phyloP scores from a whole-genome alignment of 352 stramenopile genomes.

The Globisporangium parvum region DNA sequence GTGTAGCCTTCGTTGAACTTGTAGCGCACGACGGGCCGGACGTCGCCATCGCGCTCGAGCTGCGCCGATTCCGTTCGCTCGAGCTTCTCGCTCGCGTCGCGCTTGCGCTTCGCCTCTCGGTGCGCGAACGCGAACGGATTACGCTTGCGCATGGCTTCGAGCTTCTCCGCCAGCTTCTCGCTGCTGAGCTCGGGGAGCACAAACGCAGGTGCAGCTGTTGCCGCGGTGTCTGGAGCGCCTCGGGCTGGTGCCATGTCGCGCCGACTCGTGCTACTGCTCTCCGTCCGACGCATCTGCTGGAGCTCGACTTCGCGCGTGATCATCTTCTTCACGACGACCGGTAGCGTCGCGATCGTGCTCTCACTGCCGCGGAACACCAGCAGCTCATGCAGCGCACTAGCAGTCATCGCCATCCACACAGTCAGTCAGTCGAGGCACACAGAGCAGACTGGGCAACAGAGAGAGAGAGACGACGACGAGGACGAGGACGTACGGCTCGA shows the following conservation, averaged over 20 bases:
- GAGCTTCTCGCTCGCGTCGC: conserved; percentile 36
- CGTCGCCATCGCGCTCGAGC: conserved; percentile 10
- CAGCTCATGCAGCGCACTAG: conserved; percentile 63
- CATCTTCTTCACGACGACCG: conserved; percentile 63
- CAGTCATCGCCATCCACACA: background rate
- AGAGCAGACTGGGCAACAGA: background rate
- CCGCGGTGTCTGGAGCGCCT: background rate
- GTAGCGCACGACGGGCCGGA: conserved; percentile 62
- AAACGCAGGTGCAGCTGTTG: conserved; percentile 16
- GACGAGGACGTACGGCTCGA: conserved; percentile 65
- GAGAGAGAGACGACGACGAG: no score
- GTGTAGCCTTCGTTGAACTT: conserved; percentile 91
- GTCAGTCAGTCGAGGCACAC: background rate
- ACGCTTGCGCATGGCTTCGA: conserved; percentile 54
- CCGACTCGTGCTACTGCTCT: conserved; percentile 17
- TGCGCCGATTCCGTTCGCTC: conserved; percentile 20
- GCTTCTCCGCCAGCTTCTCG: conserved; percentile 48
- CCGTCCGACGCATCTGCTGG: conserved; percentile 67
- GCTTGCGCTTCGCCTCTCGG: conserved; percentile 76
- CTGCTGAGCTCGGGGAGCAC: conserved; percentile 48
- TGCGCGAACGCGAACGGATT: conserved; percentile 81
- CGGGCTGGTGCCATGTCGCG: background rate
- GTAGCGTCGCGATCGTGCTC: conserved; percentile 33
- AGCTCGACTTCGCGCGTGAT: conserved; percentile 77
- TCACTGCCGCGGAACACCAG: conserved; percentile 48